Conservation (phyloP, 371 early-diverging fungal species). For the Haplosporangium sp. region DNA sequence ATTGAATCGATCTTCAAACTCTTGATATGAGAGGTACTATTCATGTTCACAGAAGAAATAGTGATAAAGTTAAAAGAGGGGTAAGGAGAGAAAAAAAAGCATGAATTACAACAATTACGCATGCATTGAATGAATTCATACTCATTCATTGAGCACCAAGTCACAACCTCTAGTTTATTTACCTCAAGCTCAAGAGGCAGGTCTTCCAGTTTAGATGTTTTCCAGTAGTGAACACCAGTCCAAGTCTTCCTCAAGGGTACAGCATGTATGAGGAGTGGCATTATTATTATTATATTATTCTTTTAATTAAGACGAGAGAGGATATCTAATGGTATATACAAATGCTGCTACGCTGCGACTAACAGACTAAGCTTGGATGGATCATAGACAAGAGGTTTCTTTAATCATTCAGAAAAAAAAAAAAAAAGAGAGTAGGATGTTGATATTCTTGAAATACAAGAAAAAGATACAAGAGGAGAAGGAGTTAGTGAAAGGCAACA, state of each 20-base stretch:
- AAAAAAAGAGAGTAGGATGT: no score
- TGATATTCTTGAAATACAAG: no score
- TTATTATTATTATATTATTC: neutral
- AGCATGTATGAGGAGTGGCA: constrained; percentile 32
- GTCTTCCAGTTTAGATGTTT: constrained; percentile 15
- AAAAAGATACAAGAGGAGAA: no score
- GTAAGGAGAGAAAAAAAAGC: neutral
- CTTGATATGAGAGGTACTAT: constrained; percentile 40
- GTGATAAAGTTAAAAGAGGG: neutral
- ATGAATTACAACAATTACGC: neutral
- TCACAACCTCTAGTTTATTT: neutral
- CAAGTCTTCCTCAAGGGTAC: constrained; percentile 29
- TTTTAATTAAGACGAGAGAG: no score
- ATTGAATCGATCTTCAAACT: constrained; percentile 32
- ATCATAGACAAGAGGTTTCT: no score
- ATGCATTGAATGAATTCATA: neutral
- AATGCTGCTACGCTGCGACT: no score
- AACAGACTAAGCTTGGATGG: no score
- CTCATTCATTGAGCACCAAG: neutral
- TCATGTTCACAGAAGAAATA: neutral
- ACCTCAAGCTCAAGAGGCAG: constrained; percentile 43
- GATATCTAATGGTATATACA: no score
- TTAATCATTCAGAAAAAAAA: no score
- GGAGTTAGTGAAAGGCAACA: no score
- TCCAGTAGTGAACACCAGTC: constrained; percentile 28